Conservation (phyloP, 1,284 basidiomycete species). For the Marasmius sp. region DNA sequence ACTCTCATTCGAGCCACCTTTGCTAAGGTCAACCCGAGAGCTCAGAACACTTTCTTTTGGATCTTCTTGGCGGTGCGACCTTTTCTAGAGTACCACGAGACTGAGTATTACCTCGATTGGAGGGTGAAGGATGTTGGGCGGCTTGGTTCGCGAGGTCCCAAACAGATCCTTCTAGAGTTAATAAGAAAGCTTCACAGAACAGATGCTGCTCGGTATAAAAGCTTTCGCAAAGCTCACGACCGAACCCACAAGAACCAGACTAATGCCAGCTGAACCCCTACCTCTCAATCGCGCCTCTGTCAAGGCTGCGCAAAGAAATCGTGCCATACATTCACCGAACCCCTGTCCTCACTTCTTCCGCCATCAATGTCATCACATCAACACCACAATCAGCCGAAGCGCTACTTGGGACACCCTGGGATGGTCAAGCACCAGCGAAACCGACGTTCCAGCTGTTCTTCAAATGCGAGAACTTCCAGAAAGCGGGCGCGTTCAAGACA, state of each 20-base stretch:
- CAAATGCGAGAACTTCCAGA: constrained; percentile 53
- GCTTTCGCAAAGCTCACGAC: too few relatives aligned
- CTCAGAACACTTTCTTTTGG: too few relatives aligned
- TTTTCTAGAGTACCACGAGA: too few relatives aligned
- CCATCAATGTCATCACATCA: constrained; percentile 7
- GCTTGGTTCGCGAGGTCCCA: too few relatives aligned
- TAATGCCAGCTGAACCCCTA: background rate
- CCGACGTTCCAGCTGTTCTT: constrained; percentile 33
- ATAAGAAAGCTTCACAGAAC: too few relatives aligned
- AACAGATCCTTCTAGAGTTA: too few relatives aligned
- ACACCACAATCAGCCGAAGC: constrained; percentile 5
- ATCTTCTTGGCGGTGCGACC: too few relatives aligned
- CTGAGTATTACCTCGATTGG: too few relatives aligned
- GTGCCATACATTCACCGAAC: constrained; percentile 37
- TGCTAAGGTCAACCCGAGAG: too few relatives aligned
- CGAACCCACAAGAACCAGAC: background rate
- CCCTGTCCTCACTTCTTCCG: constrained; percentile 33
- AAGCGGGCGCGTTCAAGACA: constrained; percentile 51
- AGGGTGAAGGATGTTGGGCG: too few relatives aligned
- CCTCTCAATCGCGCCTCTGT: constrained; percentile 28
- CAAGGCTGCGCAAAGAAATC: constrained; percentile 31
- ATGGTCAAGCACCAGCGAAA: constrained; percentile 4
- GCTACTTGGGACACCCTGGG: constrained; percentile 11
- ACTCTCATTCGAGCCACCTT: too few relatives aligned
- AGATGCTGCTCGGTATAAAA: too few relatives aligned